phyloP scores from a whole-genome alignment of 2,329 filamentous ascomycete species.

The Leptographium flavum region DNA sequence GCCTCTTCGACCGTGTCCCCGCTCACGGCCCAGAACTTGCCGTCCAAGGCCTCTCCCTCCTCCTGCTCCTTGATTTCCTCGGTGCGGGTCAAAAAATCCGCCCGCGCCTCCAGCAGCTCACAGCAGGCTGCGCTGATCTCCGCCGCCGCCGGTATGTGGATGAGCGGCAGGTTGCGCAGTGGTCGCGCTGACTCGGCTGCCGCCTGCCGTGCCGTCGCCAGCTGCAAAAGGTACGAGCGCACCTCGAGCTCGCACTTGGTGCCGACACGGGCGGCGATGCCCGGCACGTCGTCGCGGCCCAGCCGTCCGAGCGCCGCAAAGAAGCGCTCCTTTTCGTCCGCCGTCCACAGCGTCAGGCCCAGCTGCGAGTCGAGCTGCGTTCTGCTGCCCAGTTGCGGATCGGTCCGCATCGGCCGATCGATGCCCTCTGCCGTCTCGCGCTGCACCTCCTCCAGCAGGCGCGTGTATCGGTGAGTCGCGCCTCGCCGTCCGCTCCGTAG shows the following conservation, averaged over 20 bases:
- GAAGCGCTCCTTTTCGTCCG: conserved; percentile 54
- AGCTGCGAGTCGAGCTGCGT: conserved; percentile 46
- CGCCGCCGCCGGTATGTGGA: conserved; percentile 52
- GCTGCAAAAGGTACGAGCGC: conserved; percentile 48
- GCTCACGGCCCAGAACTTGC: conserved; percentile 54
- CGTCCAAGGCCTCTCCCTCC: conserved; percentile 46
- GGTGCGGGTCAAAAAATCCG: conserved; percentile 47
- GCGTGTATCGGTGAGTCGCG: conserved; percentile 32
- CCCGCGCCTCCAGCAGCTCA: conserved; percentile 50
- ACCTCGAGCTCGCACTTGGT: conserved; percentile 68
- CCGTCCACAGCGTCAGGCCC: conserved; percentile 56
- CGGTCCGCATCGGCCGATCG: conserved; percentile 16
- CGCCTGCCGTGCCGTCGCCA: conserved; percentile 32
- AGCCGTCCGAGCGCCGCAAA: conserved; percentile 51
- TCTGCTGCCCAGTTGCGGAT: too few species aligned
- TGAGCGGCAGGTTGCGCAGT: conserved; percentile 25
- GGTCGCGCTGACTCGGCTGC: conserved; percentile 1
- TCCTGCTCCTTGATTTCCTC: conserved; percentile 50
- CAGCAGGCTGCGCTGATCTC: conserved; percentile 58
- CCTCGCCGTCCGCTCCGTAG: conserved; percentile 24
- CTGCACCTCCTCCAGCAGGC: conserved; percentile 36
- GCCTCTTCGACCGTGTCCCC: conserved; percentile 20
- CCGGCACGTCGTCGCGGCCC: conserved; percentile 46
- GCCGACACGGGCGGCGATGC: conserved; percentile 42
- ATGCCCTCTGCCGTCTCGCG: conserved; percentile 12